Evolutionary conservation across 2,329 filamentous ascomycete genomes (phyloP).

Genomic region (Colletotrichum destructivum): DNA sequence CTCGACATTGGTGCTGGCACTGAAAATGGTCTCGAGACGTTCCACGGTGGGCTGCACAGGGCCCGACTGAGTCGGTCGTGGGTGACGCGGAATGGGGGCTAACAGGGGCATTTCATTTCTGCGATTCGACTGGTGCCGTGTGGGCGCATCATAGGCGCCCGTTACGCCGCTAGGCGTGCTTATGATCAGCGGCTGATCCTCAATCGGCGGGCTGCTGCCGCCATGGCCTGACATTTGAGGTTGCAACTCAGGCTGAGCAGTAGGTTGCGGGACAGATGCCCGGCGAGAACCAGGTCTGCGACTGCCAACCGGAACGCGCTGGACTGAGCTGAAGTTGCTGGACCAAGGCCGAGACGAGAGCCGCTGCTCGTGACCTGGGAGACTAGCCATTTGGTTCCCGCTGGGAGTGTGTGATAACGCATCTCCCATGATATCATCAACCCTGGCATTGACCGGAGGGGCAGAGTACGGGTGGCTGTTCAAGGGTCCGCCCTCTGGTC

Average conservation of each 20-base stretch:
- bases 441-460: constrained; percentile 51
- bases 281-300: constrained; percentile 45
- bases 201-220: constrained; percentile 45
- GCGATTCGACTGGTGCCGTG: constrained; percentile 51
- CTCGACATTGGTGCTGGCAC: constrained; percentile 45
- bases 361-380: constrained; percentile 56
- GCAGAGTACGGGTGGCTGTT: constrained; percentile 59
- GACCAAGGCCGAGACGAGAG: constrained; percentile 60
- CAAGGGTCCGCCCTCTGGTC: background rate
- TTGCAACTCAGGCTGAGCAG: constrained; percentile 36
- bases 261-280: constrained; percentile 34
- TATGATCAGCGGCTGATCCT: constrained; percentile 72
- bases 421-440: constrained; percentile 52
- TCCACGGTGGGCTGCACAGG: constrained; percentile 63
- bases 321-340: constrained; percentile 58
- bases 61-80: constrained; percentile 55
- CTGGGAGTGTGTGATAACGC: constrained; percentile 57
- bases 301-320: constrained; percentile 58
- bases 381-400: constrained; percentile 56
- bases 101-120: constrained; percentile 63
- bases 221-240: constrained; percentile 38
- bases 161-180: constrained; percentile 71
- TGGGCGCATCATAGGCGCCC: constrained; percentile 66
- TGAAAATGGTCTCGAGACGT: constrained; percentile 70
- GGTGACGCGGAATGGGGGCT: constrained; percentile 68